These are phyloP conservation scores for Colletotrichum camelliae DNA, from an alignment of 2,329 filamentous ascomycete genomes.

Conservation along the genomic window DNA sequence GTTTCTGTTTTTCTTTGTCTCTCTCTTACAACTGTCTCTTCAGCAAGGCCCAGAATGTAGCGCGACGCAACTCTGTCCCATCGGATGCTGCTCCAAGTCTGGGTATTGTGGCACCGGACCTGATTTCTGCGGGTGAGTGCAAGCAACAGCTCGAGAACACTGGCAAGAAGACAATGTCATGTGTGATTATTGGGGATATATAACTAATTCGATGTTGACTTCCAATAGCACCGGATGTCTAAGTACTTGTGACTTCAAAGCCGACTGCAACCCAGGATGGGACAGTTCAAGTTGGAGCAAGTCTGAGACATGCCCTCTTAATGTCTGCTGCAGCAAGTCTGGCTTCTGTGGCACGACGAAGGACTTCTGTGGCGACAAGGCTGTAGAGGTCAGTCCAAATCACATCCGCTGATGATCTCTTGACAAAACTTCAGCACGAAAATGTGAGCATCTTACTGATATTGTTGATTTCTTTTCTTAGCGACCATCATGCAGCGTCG, in stretches of 20 bases:
- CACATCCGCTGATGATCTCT: not conserved
- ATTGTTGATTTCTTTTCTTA: not conserved
- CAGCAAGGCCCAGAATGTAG: not conserved
- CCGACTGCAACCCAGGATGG: constrained; percentile 36
- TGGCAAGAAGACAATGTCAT: not conserved
- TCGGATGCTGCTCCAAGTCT: not conserved
- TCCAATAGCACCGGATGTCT: not conserved
- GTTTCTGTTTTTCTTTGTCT: not conserved
- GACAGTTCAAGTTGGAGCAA: constrained; percentile 27
- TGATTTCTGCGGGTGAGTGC: not conserved
- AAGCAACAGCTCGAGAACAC: not conserved
- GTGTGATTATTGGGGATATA: not conserved
- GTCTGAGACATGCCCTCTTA: constrained; percentile 35
- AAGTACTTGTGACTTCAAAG: constrained; percentile 27
- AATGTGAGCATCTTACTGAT: not conserved
- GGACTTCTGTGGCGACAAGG: constrained; percentile 28
- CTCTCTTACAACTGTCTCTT: not conserved
- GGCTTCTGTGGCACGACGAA: constrained; percentile 37
- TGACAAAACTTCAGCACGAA: not conserved
- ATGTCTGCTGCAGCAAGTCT: constrained; percentile 39
- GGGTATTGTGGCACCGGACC: not conserved
- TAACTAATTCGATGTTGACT: not conserved
- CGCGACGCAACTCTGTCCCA: not conserved
- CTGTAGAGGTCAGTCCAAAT: not conserved
- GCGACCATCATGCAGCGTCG: not conserved